Percentiles rank a stretch among this genome's conserved stretches.
phyloP scores from a whole-genome alignment of 768 basidiomycete species.

The Podaxis sp. region DNA sequence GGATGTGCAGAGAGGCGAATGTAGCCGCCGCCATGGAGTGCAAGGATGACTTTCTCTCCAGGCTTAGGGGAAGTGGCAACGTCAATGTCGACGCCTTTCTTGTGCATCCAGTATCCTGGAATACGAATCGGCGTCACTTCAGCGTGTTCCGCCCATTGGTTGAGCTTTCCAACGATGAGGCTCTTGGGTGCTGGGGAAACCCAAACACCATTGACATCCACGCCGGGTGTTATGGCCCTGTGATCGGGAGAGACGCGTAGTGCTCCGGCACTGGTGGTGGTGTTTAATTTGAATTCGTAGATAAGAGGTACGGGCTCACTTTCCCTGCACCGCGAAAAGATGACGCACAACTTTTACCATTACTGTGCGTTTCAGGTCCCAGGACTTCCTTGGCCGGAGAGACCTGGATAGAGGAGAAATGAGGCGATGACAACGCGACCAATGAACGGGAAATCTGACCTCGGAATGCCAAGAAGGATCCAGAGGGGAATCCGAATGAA shows the following conservation, averaged over 20 bases:
- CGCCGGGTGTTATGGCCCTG: conserved; percentile 34
- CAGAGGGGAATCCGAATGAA: conserved; percentile 47
- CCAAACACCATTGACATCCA: conserved; percentile 46
- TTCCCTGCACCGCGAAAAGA: conserved; percentile 17
- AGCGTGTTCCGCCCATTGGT: conserved; percentile 33
- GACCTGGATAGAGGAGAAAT: conserved; percentile 22
- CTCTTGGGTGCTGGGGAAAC: conserved; percentile 34
- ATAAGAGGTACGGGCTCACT: conserved; percentile 21
- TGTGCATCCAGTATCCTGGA: conserved; percentile 56
- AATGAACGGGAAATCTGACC: conserved; percentile 18
- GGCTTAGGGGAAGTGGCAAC: conserved; percentile 34
- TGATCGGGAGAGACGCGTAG: conserved; percentile 30
- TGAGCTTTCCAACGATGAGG: conserved; percentile 39
- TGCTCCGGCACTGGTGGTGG: conserved; percentile 29
- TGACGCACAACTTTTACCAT: conserved; percentile 30
- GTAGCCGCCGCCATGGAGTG: conserved; percentile 64
- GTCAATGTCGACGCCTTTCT: conserved; percentile 29
- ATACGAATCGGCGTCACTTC: conserved; percentile 37
- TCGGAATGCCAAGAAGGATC: conserved; percentile 34
- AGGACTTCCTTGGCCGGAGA: conserved; percentile 40
- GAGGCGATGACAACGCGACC: background rate
- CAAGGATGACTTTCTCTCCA: conserved; percentile 55
- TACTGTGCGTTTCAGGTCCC: conserved; percentile 38
- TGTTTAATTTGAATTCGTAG: background rate
- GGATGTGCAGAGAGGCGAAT: conserved; percentile 53